A percentile compares a stretch with the other conserved stretches of the same genome.
phyloP scores from a whole-genome alignment of 2,329 filamentous ascomycete genomes.

The Aspergillus fumigatus region DNA sequence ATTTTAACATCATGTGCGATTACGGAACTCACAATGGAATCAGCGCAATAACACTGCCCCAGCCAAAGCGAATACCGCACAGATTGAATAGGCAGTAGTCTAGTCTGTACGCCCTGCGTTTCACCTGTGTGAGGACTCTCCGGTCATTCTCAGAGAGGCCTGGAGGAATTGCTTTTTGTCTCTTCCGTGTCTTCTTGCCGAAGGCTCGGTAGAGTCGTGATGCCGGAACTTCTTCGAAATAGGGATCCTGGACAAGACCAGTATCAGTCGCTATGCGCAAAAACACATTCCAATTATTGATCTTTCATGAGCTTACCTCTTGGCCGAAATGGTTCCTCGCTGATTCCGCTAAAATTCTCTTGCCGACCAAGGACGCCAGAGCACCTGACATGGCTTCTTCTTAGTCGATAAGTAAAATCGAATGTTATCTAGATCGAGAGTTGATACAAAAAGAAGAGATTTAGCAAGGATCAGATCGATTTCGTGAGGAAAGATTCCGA shows the following conservation, averaged over 20 bases:
- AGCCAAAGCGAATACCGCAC: conserved; percentile 79
- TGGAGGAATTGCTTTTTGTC: conserved; percentile 76
- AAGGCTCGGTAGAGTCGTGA: conserved; percentile 63
- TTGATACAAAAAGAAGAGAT: neutral
- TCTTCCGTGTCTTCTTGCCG: conserved; percentile 70
- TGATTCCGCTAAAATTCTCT: conserved; percentile 33
- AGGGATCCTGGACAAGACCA: conserved; percentile 65
- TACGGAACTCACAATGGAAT: conserved; percentile 66
- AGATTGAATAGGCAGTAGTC: conserved; percentile 81
- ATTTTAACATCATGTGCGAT: neutral
- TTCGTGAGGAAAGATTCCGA: neutral
- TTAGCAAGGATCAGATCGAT: neutral
- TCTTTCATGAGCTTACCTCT: conserved; percentile 29
- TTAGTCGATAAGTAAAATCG: neutral
- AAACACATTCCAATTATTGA: neutral
- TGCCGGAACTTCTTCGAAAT: conserved; percentile 77
- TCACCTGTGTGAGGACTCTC: conserved; percentile 77
- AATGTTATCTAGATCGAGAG: conserved; percentile 1
- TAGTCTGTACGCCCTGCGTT: conserved; percentile 76
- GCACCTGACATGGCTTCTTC: conserved; percentile 22
- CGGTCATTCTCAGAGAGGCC: conserved; percentile 81
- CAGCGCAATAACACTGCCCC: conserved; percentile 79
- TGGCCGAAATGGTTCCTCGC: conserved; percentile 40
- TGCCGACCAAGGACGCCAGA: conserved; percentile 26
- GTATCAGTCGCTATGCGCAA: conserved; percentile 1